A percentile compares a stretch with the other conserved stretches of the same genome.
These are phyloP conservation scores for Pleurotus sapidus DNA, from an alignment of 768 basidiomycete genomes.

Conservation along the genomic window DNA sequence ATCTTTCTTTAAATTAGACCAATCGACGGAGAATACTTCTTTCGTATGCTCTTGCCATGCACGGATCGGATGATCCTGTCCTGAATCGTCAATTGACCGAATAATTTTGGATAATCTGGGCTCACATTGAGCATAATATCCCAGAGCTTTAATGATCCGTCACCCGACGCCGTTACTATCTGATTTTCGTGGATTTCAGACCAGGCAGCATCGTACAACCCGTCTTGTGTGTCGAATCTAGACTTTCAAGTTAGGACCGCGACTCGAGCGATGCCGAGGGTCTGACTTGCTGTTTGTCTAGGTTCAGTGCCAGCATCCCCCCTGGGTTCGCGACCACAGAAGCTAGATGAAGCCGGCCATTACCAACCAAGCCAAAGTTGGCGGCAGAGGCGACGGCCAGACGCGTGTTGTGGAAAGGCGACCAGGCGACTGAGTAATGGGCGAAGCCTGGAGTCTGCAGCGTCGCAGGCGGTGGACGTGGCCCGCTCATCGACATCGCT, in stretches of 20 bases:
- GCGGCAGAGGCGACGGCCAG: conserved; percentile 82
- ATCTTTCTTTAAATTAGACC: conserved; percentile 92
- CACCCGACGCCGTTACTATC: conserved; percentile 83
- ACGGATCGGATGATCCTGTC: conserved; percentile 84
- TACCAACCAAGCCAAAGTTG: conserved; percentile 94
- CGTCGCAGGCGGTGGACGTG: conserved; percentile 39
- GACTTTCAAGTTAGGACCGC: conserved; percentile 15
- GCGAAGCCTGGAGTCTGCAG: conserved; percentile 81
- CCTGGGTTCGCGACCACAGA: conserved; percentile 42
- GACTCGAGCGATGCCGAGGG: neutral
- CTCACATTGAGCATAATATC: conserved; percentile 82
- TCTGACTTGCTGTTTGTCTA: conserved; percentile 68
- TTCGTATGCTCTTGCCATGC: conserved; percentile 93
- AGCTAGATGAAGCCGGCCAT: conserved; percentile 79
- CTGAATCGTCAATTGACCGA: conserved; percentile 12
- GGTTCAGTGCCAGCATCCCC: conserved; percentile 37
- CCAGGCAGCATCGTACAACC: conserved; percentile 90
- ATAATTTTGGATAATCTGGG: neutral
- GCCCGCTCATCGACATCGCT: conserved; percentile 25
- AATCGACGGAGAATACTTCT: conserved; percentile 92
- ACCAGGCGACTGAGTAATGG: conserved; percentile 81
- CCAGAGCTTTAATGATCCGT: conserved; percentile 89
- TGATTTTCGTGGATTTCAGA: conserved; percentile 95
- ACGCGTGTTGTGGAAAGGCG: conserved; percentile 75
- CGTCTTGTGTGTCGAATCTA: conserved; percentile 90